Evolutionary conservation across 192 early-diverging fungal genomes (phyloP), one percentile per base, ranked within the genome.

Genomic region (Coemansia sp.): DNA sequence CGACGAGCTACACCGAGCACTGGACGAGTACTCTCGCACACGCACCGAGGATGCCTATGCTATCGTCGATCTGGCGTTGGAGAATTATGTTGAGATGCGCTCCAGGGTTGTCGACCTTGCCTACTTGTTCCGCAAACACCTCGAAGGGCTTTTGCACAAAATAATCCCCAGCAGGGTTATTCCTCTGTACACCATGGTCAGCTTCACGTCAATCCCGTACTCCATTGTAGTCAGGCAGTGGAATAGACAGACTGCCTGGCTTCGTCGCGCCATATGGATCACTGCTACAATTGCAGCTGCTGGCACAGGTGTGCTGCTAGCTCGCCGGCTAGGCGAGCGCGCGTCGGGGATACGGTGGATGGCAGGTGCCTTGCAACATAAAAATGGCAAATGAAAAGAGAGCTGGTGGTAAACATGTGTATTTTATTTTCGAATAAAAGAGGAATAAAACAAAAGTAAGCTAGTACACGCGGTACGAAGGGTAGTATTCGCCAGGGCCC

Each of bases 151-250:
- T 57, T 51, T 97, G 69, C 92, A 97, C 70, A 54, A 83, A 22
- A 49, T 88, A 54, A 80, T 95, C 51, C 96, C 96, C 3, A 66
- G 59, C 5, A 50, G 54, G 10, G 75, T 96, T 31, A 91, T 93
- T 60, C 96, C 96, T 48, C 84, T 99, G 6, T 99, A 99, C 66
- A 94, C 94, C 18, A 97, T 99, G 95, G 92, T 99, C 55, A 91
- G 89, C 56, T 99, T 99, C 70, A 88, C 92, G 14, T 88, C 89
- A 14, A 88, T 92, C 5, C 94, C 91, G 10, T 99, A 99, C 79
- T 85, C 90, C 1, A 84, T 92, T 11, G 89, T 87, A 5, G 71
- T 77, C 48, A 48, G 48, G 32, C 55, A 56, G 51, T 77, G 72
- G 76, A 64, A 83, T 18, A 65, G 66, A 14, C 81, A 83, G 52